Evolutionary conservation across 345 rosid species (phyloP).

Genomic region (Combretum micranthum): DNA sequence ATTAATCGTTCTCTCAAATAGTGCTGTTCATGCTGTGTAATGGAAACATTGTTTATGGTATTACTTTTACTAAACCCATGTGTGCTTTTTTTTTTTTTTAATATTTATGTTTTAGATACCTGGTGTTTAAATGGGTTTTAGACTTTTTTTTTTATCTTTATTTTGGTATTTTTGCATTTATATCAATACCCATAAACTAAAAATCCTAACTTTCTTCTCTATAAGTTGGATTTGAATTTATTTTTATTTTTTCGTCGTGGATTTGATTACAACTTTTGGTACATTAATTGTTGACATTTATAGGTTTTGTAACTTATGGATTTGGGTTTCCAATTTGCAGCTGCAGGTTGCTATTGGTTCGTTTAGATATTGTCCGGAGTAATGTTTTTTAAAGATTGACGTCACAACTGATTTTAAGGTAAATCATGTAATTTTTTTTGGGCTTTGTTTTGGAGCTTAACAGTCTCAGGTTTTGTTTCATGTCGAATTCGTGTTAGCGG

Average conservation of each 20-base stretch:
- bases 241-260: neutral
- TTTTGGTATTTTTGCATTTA: neutral
- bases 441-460: no score
- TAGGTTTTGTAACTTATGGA: conserved; percentile 2
- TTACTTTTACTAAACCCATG: no score
- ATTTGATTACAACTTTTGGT: neutral
- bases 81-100: neutral
- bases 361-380: neutral
- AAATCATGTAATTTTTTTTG: neutral
- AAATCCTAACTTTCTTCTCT: no score
- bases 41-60: no score
- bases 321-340: neutral
- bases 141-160: neutral
- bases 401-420: conserved; percentile 4
- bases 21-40: no score
- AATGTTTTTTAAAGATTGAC: conserved; percentile 11
- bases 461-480: neutral
- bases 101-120: neutral
- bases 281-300: neutral
- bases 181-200: no score
- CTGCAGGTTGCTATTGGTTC: conserved; percentile 1
- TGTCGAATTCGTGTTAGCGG: neutral
- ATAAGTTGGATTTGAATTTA: no score
- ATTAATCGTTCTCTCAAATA: no score
- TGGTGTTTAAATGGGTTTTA: conserved; percentile 6